Evolutionary conservation across 345 rosid species (phyloP).

Genomic region (Citrus australasica): DNA sequence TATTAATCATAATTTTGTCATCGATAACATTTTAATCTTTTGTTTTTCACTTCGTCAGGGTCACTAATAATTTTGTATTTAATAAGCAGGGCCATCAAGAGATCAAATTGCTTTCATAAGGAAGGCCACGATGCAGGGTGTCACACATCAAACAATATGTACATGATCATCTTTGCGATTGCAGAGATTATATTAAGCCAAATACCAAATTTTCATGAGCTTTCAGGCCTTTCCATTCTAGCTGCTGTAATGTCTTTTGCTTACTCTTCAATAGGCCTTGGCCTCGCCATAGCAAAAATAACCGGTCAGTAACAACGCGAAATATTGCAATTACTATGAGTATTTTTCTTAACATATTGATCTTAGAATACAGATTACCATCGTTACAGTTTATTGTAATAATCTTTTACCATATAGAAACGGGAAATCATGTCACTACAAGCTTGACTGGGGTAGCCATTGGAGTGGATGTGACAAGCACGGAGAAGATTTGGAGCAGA

Average conservation of each 20-base stretch:
- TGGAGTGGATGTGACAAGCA: constrained; percentile 61
- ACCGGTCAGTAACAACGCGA: constrained; percentile 12
- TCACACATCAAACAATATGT: constrained; percentile 47
- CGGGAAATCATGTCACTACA: constrained; percentile 43
- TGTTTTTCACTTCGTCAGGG: too few species aligned
- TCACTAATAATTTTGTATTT: background rate
- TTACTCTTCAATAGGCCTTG: constrained; percentile 70
- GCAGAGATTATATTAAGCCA: constrained; percentile 71
- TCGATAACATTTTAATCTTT: too few species aligned
- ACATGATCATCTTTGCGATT: constrained; percentile 58
- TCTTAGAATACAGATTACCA: background rate
- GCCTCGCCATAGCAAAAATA: constrained; percentile 64
- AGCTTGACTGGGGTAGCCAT: constrained; percentile 49
- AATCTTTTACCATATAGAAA: background rate
- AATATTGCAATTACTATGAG: background rate
- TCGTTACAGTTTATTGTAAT: background rate
- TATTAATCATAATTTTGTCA: background rate
- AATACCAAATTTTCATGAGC: constrained; percentile 77
- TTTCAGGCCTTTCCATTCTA: constrained; percentile 72
- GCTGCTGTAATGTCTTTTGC: constrained; percentile 88
- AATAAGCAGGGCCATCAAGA: constrained; percentile 56
- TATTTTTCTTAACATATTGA: background rate
- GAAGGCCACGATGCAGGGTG: constrained; percentile 57
- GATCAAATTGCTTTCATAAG: constrained; percentile 74
- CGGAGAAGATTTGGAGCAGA: constrained; percentile 72